Conservation (phyloP, 78 protist species). For the Protostelium mycophagum region DNA sequence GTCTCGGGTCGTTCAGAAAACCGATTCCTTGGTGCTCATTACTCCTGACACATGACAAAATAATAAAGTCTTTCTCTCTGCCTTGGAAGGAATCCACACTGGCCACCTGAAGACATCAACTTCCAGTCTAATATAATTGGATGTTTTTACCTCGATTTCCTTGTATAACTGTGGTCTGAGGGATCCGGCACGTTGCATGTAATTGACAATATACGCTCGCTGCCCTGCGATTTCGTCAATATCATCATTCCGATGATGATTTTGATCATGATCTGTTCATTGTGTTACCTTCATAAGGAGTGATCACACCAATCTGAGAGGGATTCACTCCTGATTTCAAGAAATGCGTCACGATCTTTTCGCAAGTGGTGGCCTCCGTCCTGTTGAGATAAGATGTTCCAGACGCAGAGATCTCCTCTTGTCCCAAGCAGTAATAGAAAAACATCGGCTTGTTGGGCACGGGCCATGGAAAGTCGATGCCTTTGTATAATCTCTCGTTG, state of each 20-base stretch:
- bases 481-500: slow-evolving; percentile 63
- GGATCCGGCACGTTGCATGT: slow-evolving; percentile 84
- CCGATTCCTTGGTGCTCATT: slow-evolving; percentile 98
- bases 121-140: not conserved
- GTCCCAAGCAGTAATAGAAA: slow-evolving; percentile 85
- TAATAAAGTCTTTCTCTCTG: slow-evolving; percentile 98
- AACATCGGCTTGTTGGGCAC: slow-evolving; percentile 91
- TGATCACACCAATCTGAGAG: slow-evolving; percentile 96
- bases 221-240: no score
- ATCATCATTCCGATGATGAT: no score
- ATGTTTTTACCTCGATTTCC: slow-evolving; percentile 49
- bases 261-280: no score
- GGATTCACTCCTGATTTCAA: slow-evolving; percentile 87
- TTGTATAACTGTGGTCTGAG: slow-evolving; percentile 78
- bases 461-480: slow-evolving; percentile 91
- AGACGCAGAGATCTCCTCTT: slow-evolving; percentile 93
- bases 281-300: slow-evolving; percentile 99
- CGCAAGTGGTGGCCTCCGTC: slow-evolving; percentile 96
- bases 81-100: slow-evolving; percentile 99
- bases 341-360: slow-evolving; percentile 87
- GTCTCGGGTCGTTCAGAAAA: slow-evolving; percentile 96
- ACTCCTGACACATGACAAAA: slow-evolving; percentile 98
- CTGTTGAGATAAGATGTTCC: slow-evolving; percentile 98
- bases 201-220: slow-evolving; percentile 88
- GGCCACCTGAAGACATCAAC: slow-evolving; percentile 81